Evolutionary conservation across 306 rosid species (phyloP).

Genomic region (Vigna mungo): DNA sequence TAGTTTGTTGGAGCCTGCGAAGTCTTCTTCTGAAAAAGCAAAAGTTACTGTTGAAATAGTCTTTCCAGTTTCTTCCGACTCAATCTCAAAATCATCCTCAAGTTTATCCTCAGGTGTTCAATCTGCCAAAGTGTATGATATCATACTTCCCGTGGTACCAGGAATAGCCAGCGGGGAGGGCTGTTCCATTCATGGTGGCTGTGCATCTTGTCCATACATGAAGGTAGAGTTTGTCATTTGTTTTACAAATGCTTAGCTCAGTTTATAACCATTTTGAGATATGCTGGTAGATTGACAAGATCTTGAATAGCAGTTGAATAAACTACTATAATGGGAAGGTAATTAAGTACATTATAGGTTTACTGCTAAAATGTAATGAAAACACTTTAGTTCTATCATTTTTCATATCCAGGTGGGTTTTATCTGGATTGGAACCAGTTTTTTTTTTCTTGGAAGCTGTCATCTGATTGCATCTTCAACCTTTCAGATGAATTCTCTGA

Average conservation of each 20-base stretch:
- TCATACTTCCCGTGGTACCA: conserved; percentile 73
- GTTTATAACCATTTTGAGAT: conserved; percentile 9
- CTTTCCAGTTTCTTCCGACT: conserved; percentile 96
- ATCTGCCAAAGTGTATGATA: conserved; percentile 56
- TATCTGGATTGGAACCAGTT: conserved; percentile 11
- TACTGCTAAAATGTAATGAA: background rate
- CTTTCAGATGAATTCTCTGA: conserved; percentile 90
- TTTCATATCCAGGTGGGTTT: conserved; percentile 6
- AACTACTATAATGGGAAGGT: conserved; percentile 5
- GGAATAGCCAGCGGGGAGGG: conserved; percentile 95
- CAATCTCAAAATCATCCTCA: conserved; percentile 70
- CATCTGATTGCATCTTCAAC: conserved; percentile 44
- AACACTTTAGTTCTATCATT: background rate
- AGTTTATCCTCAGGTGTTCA: conserved; percentile 52
- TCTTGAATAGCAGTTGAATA: conserved; percentile 4
- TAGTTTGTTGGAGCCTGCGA: conserved; percentile 61
- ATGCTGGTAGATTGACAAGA: background rate
- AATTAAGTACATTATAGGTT: conserved; percentile 1
- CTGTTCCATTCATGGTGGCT: conserved; percentile 93
- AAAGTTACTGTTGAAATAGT: conserved; percentile 83
- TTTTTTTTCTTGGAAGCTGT: conserved; percentile 31
- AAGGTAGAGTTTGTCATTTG: conserved; percentile 62
- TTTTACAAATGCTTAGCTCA: conserved; percentile 30
- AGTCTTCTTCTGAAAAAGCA: conserved; percentile 55
- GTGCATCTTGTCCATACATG: conserved; percentile 99